A percentile compares a stretch with the other conserved stretches of the same genome.
Evolutionary conservation across 805 yeast species (phyloP).

Genomic region (Nakazawaea ambrosiae): DNA sequence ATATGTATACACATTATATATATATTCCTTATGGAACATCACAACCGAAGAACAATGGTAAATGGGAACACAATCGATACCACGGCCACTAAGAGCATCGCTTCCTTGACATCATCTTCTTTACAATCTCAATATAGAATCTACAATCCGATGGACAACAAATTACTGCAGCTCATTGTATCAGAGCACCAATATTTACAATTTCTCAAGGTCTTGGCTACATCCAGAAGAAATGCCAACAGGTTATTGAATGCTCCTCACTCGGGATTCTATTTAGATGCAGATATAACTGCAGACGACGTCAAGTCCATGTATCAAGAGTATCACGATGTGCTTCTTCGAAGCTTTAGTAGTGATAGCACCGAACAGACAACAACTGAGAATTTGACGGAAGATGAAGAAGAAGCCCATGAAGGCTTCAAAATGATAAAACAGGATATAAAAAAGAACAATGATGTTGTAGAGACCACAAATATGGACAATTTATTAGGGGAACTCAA

Average conservation of each 20-base stretch:
- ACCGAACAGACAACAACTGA: constrained; percentile 9
- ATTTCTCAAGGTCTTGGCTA: constrained; percentile 3
- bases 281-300: not conserved
- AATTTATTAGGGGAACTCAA: not conserved
- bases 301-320: not conserved
- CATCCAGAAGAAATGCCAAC: constrained; percentile 5
- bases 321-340: constrained; percentile 7
- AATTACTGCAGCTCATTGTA: constrained; percentile 8
- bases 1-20: too few relatives aligned
- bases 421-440: not conserved
- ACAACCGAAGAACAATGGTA: too few relatives aligned
- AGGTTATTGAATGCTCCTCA: not conserved
- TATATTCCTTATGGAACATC: too few relatives aligned
- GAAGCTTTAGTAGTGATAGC: constrained; percentile 9
- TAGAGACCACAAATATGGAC: not conserved
- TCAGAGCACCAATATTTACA: constrained; percentile 8
- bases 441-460: too few relatives aligned
- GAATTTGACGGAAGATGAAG: constrained; percentile 5
- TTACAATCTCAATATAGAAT: constrained; percentile 3
- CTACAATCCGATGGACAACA: constrained; percentile 9
- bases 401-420: not conserved
- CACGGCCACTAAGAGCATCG: not conserved
- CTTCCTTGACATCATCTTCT: constrained; percentile 6
- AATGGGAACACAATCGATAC: not conserved
- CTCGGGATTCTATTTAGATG: not conserved